Evolutionary conservation across 202 grass and related monocot species (phyloP).

Genomic region (Saccharum hybrid): DNA sequence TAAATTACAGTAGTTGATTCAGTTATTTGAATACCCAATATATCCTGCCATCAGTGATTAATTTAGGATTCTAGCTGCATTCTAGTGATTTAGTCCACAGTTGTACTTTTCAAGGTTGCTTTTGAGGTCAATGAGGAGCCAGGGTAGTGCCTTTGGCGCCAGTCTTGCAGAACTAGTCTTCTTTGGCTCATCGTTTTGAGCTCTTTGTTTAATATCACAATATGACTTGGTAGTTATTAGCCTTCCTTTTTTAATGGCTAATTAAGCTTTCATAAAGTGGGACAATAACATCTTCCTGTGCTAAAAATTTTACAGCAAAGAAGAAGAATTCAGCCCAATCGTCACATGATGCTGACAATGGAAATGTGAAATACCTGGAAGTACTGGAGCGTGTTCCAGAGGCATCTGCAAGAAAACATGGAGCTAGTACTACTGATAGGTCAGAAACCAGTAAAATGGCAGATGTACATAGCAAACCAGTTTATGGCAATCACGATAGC

Average conservation of each 20-base stretch:
- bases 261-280: slow-evolving; percentile 6
- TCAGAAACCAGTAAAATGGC: slow-evolving; percentile 35
- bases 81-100: slow-evolving; percentile 25
- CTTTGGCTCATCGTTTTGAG: slow-evolving; percentile 19
- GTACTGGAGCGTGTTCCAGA: slow-evolving; percentile 54
- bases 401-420: slow-evolving; percentile 44
- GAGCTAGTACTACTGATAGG: slow-evolving; percentile 33
- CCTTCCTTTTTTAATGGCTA: neutral
- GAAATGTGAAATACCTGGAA: slow-evolving; percentile 77
- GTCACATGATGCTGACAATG: slow-evolving; percentile 54
- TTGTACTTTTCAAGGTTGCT: slow-evolving; percentile 45
- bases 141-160: neutral
- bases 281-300: slow-evolving; percentile 26
- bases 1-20: slow-evolving; percentile 21
- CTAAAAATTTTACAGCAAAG: slow-evolving; percentile 68
- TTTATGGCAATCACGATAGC: slow-evolving; percentile 38
- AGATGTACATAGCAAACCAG: slow-evolving; percentile 40
- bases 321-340: slow-evolving; percentile 52
- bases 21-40: slow-evolving; percentile 16
- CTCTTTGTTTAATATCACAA: slow-evolving; percentile 33
- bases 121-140: slow-evolving; percentile 36
- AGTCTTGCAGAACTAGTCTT: slow-evolving; percentile 29
- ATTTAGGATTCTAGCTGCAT: slow-evolving; percentile 29
- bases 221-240: slow-evolving; percentile 13
- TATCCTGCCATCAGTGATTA: slow-evolving; percentile 24